These are phyloP conservation scores for Penicillium brevicompactum DNA, from an alignment of 2,329 filamentous ascomycete genomes.

Conservation along the genomic window DNA sequence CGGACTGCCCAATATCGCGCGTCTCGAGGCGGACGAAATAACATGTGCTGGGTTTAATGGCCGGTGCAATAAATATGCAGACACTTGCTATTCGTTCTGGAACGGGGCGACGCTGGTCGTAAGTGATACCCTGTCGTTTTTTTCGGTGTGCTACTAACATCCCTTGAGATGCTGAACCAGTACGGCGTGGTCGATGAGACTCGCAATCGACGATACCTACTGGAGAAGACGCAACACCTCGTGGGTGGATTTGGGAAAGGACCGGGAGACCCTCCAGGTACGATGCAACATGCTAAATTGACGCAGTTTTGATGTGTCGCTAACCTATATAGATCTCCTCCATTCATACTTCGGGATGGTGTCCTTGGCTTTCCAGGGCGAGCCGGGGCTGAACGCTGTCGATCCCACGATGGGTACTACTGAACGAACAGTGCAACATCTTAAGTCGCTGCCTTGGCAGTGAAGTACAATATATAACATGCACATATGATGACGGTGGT, in stretches of 20 bases:
- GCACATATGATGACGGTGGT: slow-evolving; percentile 5
- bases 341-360: slow-evolving; percentile 88
- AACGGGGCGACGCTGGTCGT: slow-evolving; percentile 66
- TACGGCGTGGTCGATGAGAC: slow-evolving; percentile 59
- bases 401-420: slow-evolving; percentile 79
- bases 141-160: slow-evolving; percentile 19
- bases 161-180: slow-evolving; percentile 58
- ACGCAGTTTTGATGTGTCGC: neutral
- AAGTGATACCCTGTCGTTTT: slow-evolving; percentile 23
- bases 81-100: slow-evolving; percentile 98
- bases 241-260: slow-evolving; percentile 82
- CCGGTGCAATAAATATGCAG: slow-evolving; percentile 83
- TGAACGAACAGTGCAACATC: slow-evolving; percentile 43
- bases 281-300: slow-evolving; percentile 14
- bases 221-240: slow-evolving; percentile 82
- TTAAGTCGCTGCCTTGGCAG: slow-evolving; percentile 47
- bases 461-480: slow-evolving; percentile 9
- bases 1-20: slow-evolving; percentile 29
- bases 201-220: slow-evolving; percentile 73
- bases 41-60: slow-evolving; percentile 80
- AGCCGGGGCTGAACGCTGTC: slow-evolving; percentile 68
- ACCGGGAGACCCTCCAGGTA: slow-evolving; percentile 68
- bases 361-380: slow-evolving; percentile 72
- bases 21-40: slow-evolving; percentile 33
- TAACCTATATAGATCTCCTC: slow-evolving; percentile 64